phyloP scores from a whole-genome alignment of 140 eudicot genomes.

The Oenanthe javanica region DNA sequence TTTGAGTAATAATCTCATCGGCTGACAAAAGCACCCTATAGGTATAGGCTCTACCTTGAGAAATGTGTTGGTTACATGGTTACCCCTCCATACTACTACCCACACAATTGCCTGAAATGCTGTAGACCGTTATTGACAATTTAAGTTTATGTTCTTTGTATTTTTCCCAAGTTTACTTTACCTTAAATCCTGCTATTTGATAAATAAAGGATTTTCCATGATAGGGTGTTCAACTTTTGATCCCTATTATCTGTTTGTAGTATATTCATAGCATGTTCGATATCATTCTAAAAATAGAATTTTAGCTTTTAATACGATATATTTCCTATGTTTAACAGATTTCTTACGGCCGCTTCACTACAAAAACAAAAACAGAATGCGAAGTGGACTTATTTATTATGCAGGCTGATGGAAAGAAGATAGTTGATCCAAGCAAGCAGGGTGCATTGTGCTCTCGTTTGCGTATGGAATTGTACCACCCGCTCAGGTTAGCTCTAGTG shows the following conservation, averaged over 20 bases:
- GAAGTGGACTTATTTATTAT: slow-evolving; percentile 79
- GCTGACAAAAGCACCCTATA: background rate
- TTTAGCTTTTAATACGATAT: background rate
- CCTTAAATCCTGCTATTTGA: background rate
- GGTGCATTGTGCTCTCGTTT: slow-evolving; percentile 51
- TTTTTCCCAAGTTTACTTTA: background rate
- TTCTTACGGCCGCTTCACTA: slow-evolving; percentile 74
- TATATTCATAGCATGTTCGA: background rate
- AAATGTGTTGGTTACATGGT: background rate
- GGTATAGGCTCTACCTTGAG: background rate
- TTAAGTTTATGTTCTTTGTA: background rate
- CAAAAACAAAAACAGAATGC: slow-evolving; percentile 43
- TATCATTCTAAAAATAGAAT: background rate
- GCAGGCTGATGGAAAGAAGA: slow-evolving; percentile 88
- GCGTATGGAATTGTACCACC: slow-evolving; percentile 64
- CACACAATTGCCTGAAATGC: background rate
- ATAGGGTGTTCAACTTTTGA: background rate
- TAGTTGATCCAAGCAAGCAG: slow-evolving; percentile 74
- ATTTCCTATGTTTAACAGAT: slow-evolving; percentile 30
- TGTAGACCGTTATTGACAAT: background rate
- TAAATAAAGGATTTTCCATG: background rate
- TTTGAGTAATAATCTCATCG: background rate
- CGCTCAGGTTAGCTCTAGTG: slow-evolving; percentile 68
- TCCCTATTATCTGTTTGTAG: background rate
- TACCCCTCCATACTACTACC: background rate